These are phyloP conservation scores for Sinapis alba DNA, from an alignment of 441 rosid species.

Conservation along the genomic window DNA sequence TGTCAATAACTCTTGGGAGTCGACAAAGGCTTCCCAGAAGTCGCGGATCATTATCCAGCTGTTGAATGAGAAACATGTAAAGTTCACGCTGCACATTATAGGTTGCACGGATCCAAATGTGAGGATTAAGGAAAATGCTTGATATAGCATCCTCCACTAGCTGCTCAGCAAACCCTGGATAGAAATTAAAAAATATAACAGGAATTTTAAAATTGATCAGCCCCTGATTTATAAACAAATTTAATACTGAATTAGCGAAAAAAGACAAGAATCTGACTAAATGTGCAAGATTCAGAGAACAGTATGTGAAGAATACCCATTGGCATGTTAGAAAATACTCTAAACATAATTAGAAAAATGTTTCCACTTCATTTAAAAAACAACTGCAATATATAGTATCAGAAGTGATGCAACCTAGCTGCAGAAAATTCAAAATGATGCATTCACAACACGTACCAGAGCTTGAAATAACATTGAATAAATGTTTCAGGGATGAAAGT, in stretches of 20 bases:
- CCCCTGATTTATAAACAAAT: neutral
- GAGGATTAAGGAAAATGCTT: slow-evolving; percentile 92
- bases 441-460: slow-evolving; percentile 60
- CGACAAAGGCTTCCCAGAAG: slow-evolving; percentile 77
- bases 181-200: slow-evolving; percentile 12
- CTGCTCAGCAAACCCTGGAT: slow-evolving; percentile 78
- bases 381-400: slow-evolving; percentile 9
- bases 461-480: slow-evolving; percentile 75
- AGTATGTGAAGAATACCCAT: neutral
- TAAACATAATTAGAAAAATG: slow-evolving; percentile 1
- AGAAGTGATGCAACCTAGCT: slow-evolving; percentile 14
- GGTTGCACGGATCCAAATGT: slow-evolving; percentile 80
- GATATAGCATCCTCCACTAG: slow-evolving; percentile 90
- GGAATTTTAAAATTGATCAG: slow-evolving; percentile 5
- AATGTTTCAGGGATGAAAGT: slow-evolving; percentile 88
- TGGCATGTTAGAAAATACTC: neutral
- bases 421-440: slow-evolving; percentile 11
- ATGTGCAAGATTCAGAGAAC: neutral
- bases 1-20: slow-evolving; percentile 86
- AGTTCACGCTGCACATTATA: slow-evolving; percentile 96
- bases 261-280: slow-evolving; percentile 6
- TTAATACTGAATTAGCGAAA: neutral
- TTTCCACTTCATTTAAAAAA: slow-evolving; percentile 22
- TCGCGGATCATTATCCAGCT: slow-evolving; percentile 88
- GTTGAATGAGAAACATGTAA: slow-evolving; percentile 94